A percentile compares a stretch with the other conserved stretches of the same genome.
Conservation (phyloP, 805 yeast species). For the Wickerhamiella azymoides region DNA sequence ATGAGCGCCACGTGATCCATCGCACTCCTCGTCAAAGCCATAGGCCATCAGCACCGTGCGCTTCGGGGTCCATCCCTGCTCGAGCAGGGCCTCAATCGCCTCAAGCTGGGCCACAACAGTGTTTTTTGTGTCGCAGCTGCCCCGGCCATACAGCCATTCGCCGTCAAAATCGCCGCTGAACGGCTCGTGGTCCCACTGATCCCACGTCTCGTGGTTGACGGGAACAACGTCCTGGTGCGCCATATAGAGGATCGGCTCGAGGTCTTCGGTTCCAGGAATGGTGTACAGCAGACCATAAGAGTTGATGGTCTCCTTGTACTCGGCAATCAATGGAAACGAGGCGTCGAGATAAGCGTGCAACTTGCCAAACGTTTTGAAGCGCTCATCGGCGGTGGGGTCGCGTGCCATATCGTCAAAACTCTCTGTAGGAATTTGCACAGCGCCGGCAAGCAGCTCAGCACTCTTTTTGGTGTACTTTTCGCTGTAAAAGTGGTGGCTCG, state of each 20-base stretch:
- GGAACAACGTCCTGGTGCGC: conserved; percentile 84
- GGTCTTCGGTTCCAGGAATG: conserved; percentile 42
- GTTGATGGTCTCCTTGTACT: conserved; percentile 37
- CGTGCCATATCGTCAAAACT: conserved; percentile 40
- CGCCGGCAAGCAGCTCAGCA: conserved; percentile 26
- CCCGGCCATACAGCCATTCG: conserved; percentile 57
- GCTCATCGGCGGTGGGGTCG: conserved; percentile 37
- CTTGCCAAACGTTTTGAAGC: conserved; percentile 33
- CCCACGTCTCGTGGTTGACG: conserved; percentile 39
- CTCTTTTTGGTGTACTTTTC: conserved; percentile 24
- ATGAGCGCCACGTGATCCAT: conserved; percentile 50
- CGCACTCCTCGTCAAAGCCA: conserved; percentile 73
- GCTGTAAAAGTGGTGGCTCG: conserved; percentile 14
- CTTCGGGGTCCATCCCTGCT: conserved; percentile 39
- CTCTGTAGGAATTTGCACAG: conserved; percentile 54
- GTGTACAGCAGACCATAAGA: conserved; percentile 49
- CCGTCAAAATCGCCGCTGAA: conserved; percentile 58
- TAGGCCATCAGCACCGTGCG: conserved; percentile 55
- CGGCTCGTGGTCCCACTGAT: conserved; percentile 57
- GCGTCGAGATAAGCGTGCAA: conserved; percentile 41
- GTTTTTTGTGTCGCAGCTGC: conserved; percentile 66
- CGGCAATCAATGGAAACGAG: conserved; percentile 41
- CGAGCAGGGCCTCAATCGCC: conserved; percentile 43
- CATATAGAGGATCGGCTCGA: conserved; percentile 54
- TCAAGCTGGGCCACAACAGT: conserved; percentile 53